Percentiles rank a stretch among this genome's conserved stretches.
Evolutionary conservation across 441 rosid species (phyloP).

Genomic region (Iberis amara): DNA sequence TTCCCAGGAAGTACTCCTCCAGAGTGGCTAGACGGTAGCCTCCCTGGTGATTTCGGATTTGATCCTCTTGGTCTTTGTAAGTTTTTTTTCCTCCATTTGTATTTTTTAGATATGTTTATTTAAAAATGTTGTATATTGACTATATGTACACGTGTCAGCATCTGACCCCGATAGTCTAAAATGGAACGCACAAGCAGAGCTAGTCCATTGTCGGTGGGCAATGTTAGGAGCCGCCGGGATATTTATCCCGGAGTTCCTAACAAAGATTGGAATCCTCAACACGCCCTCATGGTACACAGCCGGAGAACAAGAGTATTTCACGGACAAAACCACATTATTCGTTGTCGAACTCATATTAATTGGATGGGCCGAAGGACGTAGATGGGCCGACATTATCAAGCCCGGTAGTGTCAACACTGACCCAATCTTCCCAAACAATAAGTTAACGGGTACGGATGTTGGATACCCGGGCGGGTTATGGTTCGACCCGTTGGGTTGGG

Average conservation of each 20-base stretch:
- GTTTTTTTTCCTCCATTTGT: slow-evolving; percentile 12
- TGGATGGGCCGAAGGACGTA: slow-evolving; percentile 95
- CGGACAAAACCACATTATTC: slow-evolving; percentile 90
- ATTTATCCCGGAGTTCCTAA: slow-evolving; percentile 86
- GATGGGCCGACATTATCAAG: slow-evolving; percentile 94
- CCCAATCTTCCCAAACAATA: slow-evolving; percentile 96
- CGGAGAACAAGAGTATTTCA: slow-evolving; percentile 80
- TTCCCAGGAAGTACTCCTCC: slow-evolving; percentile 98
- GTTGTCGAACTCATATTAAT: slow-evolving; percentile 68
- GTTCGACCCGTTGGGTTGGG: slow-evolving; percentile 98
- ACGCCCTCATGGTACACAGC: slow-evolving; percentile 95
- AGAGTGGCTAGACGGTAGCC: slow-evolving; percentile 94
- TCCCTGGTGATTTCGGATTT: slow-evolving; percentile 92
- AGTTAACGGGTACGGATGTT: slow-evolving; percentile 86
- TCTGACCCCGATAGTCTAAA: slow-evolving; percentile 86
- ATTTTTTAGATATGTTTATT: not conserved
- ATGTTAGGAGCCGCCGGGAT: slow-evolving; percentile 96
- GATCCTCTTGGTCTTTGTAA: slow-evolving; percentile 92
- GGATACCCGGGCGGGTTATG: slow-evolving; percentile 97
- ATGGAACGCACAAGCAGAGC: slow-evolving; percentile 84
- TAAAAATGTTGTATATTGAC: not conserved
- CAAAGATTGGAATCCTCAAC: slow-evolving; percentile 78
- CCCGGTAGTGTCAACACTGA: slow-evolving; percentile 94
- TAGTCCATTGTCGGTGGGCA: slow-evolving; percentile 97
- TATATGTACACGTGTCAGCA: slow-evolving; percentile 36